Evolutionary conservation across 108 stramenopile genomes (phyloP).

Genomic region (Cyclotella kingstonii): DNA sequence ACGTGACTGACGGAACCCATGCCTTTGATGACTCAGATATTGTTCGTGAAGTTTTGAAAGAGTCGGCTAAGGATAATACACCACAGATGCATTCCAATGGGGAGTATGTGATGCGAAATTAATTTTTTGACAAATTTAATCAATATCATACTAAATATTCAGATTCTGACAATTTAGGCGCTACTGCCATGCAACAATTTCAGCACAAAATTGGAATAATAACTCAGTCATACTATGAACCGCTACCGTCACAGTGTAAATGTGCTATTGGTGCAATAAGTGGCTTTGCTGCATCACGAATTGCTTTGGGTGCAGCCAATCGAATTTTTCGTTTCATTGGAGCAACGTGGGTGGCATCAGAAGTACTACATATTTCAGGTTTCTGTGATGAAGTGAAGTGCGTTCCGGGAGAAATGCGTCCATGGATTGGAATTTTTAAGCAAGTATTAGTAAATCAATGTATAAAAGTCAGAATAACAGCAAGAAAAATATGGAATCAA

Average conservation of each 20-base stretch:
- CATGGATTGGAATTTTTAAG: slow-evolving; percentile 29
- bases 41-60: slow-evolving; percentile 22
- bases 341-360: slow-evolving; percentile 32
- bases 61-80: slow-evolving; percentile 2
- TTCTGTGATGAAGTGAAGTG: slow-evolving; percentile 30
- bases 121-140: too few species aligned
- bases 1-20: not conserved
- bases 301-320: slow-evolving; percentile 35
- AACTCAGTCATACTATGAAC: slow-evolving; percentile 22
- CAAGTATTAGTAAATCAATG: slow-evolving; percentile 15
- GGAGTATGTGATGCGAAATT: too few species aligned
- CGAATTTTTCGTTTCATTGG: slow-evolving; percentile 32
- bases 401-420: slow-evolving; percentile 36
- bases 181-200: slow-evolving; percentile 22
- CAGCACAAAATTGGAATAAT: slow-evolving; percentile 14
- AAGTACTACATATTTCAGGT: slow-evolving; percentile 27
- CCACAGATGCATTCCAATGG: too few species aligned
- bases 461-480: slow-evolving; percentile 13
- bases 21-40: slow-evolving; percentile 23
- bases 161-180: not conserved
- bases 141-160: not conserved
- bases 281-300: slow-evolving; percentile 27
- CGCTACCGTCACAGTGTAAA: slow-evolving; percentile 27
- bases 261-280: slow-evolving; percentile 26
- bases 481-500: slow-evolving; percentile 22